Conservation (phyloP, 2,329 filamentous ascomycete species). For the Neofusicoccum cordaticola region DNA sequence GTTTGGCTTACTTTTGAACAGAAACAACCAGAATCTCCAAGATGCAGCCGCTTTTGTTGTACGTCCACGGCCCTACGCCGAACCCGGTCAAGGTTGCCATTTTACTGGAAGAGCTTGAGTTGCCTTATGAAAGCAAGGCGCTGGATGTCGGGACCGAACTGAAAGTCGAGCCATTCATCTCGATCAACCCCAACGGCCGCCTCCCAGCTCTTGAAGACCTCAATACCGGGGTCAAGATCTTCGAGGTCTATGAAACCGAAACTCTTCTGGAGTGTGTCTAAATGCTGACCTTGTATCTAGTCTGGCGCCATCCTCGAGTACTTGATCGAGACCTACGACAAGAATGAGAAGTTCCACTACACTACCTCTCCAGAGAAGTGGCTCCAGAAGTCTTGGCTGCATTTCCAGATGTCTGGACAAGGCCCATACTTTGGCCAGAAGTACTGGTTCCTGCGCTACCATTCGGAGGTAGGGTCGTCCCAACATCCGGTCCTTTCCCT, state of each 20-base stretch:
- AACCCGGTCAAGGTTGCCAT: conserved; percentile 46
- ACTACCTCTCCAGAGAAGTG: conserved; percentile 31
- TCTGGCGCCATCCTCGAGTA: conserved; percentile 44
- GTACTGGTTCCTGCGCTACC: conserved; percentile 38
- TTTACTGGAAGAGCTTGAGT: conserved; percentile 43
- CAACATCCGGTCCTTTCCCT: no score
- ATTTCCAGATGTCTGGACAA: conserved; percentile 46
- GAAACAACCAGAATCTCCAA: background rate
- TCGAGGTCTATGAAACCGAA: conserved; percentile 23
- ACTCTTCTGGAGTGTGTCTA: no score
- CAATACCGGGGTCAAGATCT: conserved; percentile 41
- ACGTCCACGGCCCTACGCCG: conserved; percentile 21
- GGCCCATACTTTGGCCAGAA: conserved; percentile 45
- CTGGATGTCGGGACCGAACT: conserved; percentile 33
- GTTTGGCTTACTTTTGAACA: no score
- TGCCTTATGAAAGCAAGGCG: conserved; percentile 40
- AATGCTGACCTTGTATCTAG: no score
- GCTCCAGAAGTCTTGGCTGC: conserved; percentile 43
- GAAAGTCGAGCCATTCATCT: conserved; percentile 36
- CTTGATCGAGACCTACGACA: conserved; percentile 45
- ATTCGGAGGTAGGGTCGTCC: conserved; percentile 34
- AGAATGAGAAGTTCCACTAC: conserved; percentile 38
- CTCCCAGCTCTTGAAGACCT: conserved; percentile 44
- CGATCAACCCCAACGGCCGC: conserved; percentile 41
- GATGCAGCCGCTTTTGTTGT: background rate